A percentile compares a stretch with the other conserved stretches of the same genome.
Evolutionary conservation across 768 basidiomycete species (phyloP).

Genomic region (Aureoboletus auriporus): DNA sequence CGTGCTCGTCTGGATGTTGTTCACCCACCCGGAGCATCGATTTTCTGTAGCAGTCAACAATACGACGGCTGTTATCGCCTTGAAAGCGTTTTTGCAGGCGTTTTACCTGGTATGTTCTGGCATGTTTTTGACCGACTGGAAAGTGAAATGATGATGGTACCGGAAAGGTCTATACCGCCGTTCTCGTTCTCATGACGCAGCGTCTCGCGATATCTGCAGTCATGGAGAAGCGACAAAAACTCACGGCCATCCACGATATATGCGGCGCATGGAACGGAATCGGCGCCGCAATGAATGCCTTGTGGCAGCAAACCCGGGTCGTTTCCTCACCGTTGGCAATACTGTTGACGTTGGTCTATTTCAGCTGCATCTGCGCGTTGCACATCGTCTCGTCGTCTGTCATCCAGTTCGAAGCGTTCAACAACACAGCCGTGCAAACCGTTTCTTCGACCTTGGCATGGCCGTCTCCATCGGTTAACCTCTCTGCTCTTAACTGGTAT

Average conservation of each 20-base stretch:
- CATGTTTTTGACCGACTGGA: no score
- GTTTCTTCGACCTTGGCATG: constrained; percentile 3
- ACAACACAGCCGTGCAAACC: not conserved
- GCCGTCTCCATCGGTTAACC: not conserved
- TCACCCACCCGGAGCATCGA: constrained; percentile 3
- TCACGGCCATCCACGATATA: constrained; percentile 19
- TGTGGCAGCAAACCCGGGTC: constrained; percentile 21
- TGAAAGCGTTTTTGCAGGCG: not conserved
- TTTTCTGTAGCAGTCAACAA: constrained; percentile 1
- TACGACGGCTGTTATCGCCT: not conserved
- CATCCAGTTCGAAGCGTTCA: constrained; percentile 16
- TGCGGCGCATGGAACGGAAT: constrained; percentile 20
- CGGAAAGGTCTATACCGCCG: constrained; percentile 14
- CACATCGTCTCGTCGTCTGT: constrained; percentile 23
- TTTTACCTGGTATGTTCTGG: constrained; percentile 2
- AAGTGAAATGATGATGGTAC: not conserved
- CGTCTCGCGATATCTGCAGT: constrained; percentile 7
- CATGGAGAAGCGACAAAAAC: constrained; percentile 7
- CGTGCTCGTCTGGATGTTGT: not conserved
- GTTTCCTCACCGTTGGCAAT: not conserved
- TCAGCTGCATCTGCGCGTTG: constrained; percentile 12
- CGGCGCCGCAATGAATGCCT: constrained; percentile 12
- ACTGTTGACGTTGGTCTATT: constrained; percentile 10
- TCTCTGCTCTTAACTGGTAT: not conserved
- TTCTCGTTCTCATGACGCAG: constrained; percentile 13